Percentiles rank a stretch among this genome's conserved stretches.
phyloP scores from a whole-genome alignment of 805 yeast species.

The Cyberlindnera xishuangbannaensis region DNA sequence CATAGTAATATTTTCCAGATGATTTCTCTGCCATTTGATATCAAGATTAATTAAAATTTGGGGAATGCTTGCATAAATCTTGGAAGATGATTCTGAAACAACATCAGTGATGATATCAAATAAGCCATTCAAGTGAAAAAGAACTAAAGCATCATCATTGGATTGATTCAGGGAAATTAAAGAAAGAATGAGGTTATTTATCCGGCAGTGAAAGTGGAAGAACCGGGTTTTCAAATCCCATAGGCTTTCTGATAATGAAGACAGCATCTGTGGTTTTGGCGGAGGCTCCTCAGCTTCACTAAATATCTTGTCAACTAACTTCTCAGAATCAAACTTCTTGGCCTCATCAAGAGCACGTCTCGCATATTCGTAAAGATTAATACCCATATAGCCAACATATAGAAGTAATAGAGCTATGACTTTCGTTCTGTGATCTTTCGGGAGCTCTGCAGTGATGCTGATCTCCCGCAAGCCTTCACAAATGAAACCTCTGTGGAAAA shows the following conservation, averaged over 20 bases:
- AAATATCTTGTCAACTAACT: not conserved
- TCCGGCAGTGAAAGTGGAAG: conserved; percentile 1
- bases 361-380: conserved; percentile 2
- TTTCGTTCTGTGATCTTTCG: not conserved
- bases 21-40: not conserved
- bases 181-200: not conserved
- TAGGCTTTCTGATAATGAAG: not conserved
- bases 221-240: conserved; percentile 2
- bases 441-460: conserved; percentile 6
- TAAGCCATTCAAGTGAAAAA: not conserved
- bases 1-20: not conserved
- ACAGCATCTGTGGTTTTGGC: not conserved
- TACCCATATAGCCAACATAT: conserved; percentile 2
- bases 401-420: conserved; percentile 2
- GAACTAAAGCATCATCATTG: not conserved
- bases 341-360: conserved; percentile 1
- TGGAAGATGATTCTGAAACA: conserved; percentile 4
- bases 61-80: conserved; percentile 1
- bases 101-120: conserved; percentile 2
- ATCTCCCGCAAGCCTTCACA: conserved; percentile 10
- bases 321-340: not conserved
- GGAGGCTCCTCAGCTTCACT: not conserved
- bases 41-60: not conserved
- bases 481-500: conserved; percentile 9
- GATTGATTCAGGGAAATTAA: not conserved